A percentile compares a stretch with the other conserved stretches of the same genome.
Evolutionary conservation across 495 filamentous ascomycete species (phyloP).

Genomic region (Rhypophila decipiens): DNA sequence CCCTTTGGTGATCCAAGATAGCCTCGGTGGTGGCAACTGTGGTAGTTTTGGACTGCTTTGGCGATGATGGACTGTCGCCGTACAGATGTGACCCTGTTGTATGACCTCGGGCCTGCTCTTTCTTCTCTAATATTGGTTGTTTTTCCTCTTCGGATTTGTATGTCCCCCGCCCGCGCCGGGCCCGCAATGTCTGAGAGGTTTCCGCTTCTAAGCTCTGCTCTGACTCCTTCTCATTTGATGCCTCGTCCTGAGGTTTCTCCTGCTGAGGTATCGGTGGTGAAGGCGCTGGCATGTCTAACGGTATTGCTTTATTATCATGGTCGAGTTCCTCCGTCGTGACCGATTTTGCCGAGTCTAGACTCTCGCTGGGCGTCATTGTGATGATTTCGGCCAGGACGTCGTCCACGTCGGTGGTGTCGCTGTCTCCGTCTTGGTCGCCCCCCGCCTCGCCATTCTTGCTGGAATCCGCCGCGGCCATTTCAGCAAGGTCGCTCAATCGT

Average conservation of each 20-base stretch:
- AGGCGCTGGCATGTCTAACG: conserved; percentile 1
- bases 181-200: conserved; percentile 19
- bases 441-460: conserved; percentile 1
- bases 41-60: too few species aligned
- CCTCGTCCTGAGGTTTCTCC: too few species aligned
- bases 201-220: too few species aligned
- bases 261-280: conserved; percentile 6
- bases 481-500: conserved; percentile 54
- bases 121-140: background rate
- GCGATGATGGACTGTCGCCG: conserved; percentile 16
- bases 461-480: conserved; percentile 36
- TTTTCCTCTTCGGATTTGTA: background rate
- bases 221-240: too few species aligned
- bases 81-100: conserved; percentile 27
- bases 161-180: conserved; percentile 10
- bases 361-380: conserved; percentile 42
- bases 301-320: background rate
- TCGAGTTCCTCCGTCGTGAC: conserved; percentile 14
- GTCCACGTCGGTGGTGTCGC: conserved; percentile 43
- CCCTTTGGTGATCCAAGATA: conserved; percentile 64
- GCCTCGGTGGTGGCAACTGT: conserved; percentile 44
- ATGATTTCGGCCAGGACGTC: conserved; percentile 46
- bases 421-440: conserved; percentile 25
- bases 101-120: conserved; percentile 8
- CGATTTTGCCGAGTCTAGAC: conserved; percentile 30